phyloP scores from a whole-genome alignment of 2,329 filamentous ascomycete species.

The Colletotrichum australisinense region DNA sequence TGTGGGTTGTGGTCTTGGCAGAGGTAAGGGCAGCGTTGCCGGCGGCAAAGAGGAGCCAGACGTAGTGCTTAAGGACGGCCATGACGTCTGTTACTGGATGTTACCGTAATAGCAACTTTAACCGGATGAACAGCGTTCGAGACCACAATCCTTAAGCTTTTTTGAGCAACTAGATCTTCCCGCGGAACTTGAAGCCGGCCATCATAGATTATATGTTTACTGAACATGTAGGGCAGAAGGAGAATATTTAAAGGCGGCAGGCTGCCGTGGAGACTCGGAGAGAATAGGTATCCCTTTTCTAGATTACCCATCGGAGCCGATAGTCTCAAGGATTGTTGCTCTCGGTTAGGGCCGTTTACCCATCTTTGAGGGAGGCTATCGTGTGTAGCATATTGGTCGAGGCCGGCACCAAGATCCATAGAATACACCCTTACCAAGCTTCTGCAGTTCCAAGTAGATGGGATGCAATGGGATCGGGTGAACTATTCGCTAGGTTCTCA shows the following conservation, averaged over 20 bases:
- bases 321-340: neutral
- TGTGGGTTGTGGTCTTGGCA: neutral
- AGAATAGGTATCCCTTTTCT: neutral
- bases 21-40: neutral
- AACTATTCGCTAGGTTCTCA: neutral
- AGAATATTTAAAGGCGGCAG: neutral
- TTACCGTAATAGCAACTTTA: neutral
- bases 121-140: slow-evolving; percentile 15
- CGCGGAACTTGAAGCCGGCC: neutral
- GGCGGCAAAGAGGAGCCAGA: slow-evolving; percentile 14
- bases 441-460: slow-evolving; percentile 15
- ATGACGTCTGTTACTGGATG: slow-evolving; percentile 5
- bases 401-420: neutral
- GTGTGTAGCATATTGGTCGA: neutral
- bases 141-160: neutral
- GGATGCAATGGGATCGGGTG: neutral
- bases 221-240: neutral
- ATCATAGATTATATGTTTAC: slow-evolving; percentile 4
- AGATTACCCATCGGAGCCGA: neutral
- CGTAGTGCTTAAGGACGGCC: slow-evolving; percentile 10
- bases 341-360: neutral
- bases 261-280: neutral
- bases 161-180: neutral
- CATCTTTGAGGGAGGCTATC: neutral
- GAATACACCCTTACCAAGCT: neutral